Evolutionary conservation across 169 alveolate genomes (phyloP).

Genomic region (Plasmodium blacklocki): DNA sequence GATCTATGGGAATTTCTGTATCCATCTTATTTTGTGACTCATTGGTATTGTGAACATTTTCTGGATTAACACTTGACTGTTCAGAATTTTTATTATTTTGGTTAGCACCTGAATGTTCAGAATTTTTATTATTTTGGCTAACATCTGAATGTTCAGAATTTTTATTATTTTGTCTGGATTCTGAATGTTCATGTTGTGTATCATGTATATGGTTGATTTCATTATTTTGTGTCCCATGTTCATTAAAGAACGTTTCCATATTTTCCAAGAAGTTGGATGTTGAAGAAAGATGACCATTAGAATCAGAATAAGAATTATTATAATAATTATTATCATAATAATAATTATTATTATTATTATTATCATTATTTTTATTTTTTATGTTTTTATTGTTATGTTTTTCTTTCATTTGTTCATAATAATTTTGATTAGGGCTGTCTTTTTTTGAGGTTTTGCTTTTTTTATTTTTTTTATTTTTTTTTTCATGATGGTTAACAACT

Average conservation of each 20-base stretch:
- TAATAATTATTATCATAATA: background rate
- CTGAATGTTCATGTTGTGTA: background rate
- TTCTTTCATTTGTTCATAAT: background rate
- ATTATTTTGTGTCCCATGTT: background rate
- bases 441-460: slow-evolving; percentile 34
- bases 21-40: background rate
- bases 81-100: background rate
- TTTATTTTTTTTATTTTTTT: slow-evolving; percentile 20
- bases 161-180: background rate
- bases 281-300: slow-evolving; percentile 1
- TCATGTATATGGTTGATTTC: background rate
- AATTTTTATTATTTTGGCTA: background rate
- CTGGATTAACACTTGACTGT: background rate
- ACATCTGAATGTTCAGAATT: background rate
- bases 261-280: background rate
- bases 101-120: background rate
- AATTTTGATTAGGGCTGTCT: background rate
- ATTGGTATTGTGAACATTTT: background rate
- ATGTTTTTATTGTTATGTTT: background rate
- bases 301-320: background rate
- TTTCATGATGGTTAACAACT: slow-evolving; percentile 9
- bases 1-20: background rate
- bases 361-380: background rate
- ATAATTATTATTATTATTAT: background rate
- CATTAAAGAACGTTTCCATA: background rate